A percentile compares a stretch with the other conserved stretches of the same genome.
These are phyloP conservation scores for Prunus yedoensis DNA, from an alignment of 331 rosid genomes.

Conservation along the genomic window DNA sequence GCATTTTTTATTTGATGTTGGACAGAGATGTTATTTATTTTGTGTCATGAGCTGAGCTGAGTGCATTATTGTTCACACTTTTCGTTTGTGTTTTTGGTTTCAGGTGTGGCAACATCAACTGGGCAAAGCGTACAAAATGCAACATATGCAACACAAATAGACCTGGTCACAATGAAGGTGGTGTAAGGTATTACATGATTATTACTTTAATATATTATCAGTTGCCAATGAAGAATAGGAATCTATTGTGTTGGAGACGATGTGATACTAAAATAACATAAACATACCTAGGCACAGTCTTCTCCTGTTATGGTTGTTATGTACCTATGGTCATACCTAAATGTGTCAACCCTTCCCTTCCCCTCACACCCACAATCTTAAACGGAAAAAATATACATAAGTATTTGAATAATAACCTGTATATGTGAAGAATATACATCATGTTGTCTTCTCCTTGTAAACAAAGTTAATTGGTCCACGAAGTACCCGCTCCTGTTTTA, in stretches of 20 bases:
- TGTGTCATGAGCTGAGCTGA: slow-evolving; percentile 2
- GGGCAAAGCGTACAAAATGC: slow-evolving; percentile 99
- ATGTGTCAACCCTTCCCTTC: background rate
- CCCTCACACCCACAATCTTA: no score
- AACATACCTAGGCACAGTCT: background rate
- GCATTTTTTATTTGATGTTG: background rate
- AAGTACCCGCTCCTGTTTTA: background rate
- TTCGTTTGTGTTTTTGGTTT: slow-evolving; percentile 15
- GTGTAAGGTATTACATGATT: slow-evolving; percentile 67
- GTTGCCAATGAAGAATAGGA: slow-evolving; percentile 6
- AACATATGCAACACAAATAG: slow-evolving; percentile 95
- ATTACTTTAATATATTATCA: slow-evolving; percentile 13
- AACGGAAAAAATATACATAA: no score
- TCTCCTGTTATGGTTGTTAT: background rate
- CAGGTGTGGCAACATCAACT: slow-evolving; percentile 98
- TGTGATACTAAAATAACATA: background rate
- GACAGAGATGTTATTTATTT: background rate
- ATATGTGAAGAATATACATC: background rate
- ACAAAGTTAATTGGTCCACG: background rate
- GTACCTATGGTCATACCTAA: background rate
- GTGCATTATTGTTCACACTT: slow-evolving; percentile 12
- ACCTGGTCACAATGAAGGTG: slow-evolving; percentile 96
- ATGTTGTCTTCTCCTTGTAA: background rate
- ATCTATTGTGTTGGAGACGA: background rate
- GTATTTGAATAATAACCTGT: background rate